A percentile compares a stretch with the other conserved stretches of the same genome.
These are phyloP conservation scores for Diaporthe amygdali DNA, from an alignment of 2,329 filamentous ascomycete genomes.

Conservation along the genomic window DNA sequence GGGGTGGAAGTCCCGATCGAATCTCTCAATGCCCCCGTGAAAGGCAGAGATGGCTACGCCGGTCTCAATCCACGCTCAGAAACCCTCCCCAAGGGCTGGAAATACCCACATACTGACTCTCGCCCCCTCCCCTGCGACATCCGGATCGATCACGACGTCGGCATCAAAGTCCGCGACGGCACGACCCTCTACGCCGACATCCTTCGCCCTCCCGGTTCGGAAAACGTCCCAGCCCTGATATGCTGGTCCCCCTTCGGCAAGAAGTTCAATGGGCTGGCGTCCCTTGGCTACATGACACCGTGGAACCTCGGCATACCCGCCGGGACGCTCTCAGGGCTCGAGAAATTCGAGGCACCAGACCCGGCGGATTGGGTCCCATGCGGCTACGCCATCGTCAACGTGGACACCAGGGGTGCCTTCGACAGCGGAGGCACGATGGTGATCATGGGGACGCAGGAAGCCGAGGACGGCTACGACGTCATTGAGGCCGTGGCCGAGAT, in stretches of 20 bases:
- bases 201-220: background rate
- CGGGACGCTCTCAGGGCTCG: constrained; percentile 27
- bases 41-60: background rate
- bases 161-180: background rate
- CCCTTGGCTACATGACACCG: constrained; percentile 40
- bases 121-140: background rate
- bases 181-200: background rate
- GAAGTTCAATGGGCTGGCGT: constrained; percentile 44
- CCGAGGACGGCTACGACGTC: constrained; percentile 32
- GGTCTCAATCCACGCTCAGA: background rate
- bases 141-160: background rate
- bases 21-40: background rate
- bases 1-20: background rate
- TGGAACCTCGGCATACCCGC: constrained; percentile 43
- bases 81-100: background rate
- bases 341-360: constrained; percentile 37
- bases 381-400: constrained; percentile 37
- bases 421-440: constrained; percentile 33
- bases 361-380: constrained; percentile 36
- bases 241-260: constrained; percentile 52
- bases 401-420: constrained; percentile 33
- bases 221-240: background rate
- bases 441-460: constrained; percentile 31
- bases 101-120: background rate
- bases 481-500: constrained; percentile 35